phyloP scores from a whole-genome alignment of 2,329 filamentous ascomycete genomes.

The Clarireedia hainanense region DNA sequence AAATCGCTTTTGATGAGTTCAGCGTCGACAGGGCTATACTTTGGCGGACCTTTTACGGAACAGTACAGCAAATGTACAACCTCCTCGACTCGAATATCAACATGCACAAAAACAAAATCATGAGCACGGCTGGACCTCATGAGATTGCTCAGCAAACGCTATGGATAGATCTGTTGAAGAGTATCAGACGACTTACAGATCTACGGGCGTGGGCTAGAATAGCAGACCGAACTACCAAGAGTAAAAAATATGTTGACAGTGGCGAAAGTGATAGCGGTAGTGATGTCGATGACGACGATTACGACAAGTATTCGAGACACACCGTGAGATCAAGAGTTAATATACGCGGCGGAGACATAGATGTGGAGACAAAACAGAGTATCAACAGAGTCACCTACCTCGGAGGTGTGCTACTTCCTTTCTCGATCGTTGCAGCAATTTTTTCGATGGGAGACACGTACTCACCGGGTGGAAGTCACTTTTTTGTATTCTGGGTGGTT shows the following conservation, averaged over 20 bases:
- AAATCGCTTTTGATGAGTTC: neutral
- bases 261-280: neutral
- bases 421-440: slow-evolving; percentile 1
- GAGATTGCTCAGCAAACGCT: neutral
- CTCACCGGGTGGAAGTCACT: neutral
- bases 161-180: neutral
- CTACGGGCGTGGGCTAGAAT: neutral
- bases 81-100: neutral
- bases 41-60: neutral
- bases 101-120: neutral
- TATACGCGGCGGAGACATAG: neutral
- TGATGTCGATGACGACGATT: neutral
- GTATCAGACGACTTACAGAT: neutral
- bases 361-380: slow-evolving; percentile 2
- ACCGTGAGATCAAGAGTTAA: neutral
- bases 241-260: neutral
- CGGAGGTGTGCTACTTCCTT: neutral
- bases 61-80: neutral
- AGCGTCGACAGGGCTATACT: neutral
- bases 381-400: slow-evolving; percentile 3
- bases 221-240: neutral
- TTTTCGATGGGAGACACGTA: neutral
- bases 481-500: slow-evolving; percentile 5
- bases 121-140: neutral
- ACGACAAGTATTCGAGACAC: neutral